Evolutionary conservation across 2,329 filamentous ascomycete species (phyloP).

Genomic region (Leptographium procerum): DNA sequence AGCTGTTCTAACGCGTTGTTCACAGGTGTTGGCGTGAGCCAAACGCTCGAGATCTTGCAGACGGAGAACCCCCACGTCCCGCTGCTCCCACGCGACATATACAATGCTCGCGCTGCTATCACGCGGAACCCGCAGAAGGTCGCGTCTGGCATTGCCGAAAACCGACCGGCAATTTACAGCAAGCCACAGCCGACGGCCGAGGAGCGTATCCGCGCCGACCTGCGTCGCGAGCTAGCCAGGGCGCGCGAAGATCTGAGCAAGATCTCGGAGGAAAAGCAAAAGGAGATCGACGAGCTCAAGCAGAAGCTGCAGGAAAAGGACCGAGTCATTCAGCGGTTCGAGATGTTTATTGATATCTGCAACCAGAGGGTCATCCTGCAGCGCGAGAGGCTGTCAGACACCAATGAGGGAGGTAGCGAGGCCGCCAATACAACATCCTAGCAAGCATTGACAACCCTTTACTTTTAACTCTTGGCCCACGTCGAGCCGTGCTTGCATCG

Average conservation of each 20-base stretch:
- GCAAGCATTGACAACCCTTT: neutral
- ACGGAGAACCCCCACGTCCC: conserved; percentile 52
- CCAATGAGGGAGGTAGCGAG: conserved; percentile 14
- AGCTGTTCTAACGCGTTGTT: conserved; percentile 11
- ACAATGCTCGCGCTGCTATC: conserved; percentile 56
- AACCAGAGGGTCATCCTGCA: conserved; percentile 56
- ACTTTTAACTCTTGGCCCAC: neutral
- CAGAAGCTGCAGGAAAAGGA: conserved; percentile 52
- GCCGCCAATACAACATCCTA: neutral
- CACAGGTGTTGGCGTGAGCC: conserved; percentile 50
- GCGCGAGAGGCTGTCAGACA: conserved; percentile 36
- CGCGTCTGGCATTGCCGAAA: conserved; percentile 46
- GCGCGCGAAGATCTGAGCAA: conserved; percentile 44
- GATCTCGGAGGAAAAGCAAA: conserved; percentile 42
- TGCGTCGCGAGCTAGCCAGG: conserved; percentile 48
- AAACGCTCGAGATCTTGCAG: conserved; percentile 56
- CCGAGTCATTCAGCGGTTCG: conserved; percentile 49
- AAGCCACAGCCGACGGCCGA: conserved; percentile 53
- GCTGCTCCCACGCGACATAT: conserved; percentile 53
- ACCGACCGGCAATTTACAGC: conserved; percentile 53
- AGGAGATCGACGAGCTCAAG: conserved; percentile 47
- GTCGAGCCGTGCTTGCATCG: neutral
- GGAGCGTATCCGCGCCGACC: conserved; percentile 51
- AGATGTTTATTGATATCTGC: conserved; percentile 61
- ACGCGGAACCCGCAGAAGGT: conserved; percentile 54